Evolutionary conservation across 2,329 filamentous ascomycete species (phyloP).

Genomic region (Podosphaera xanthii): DNA sequence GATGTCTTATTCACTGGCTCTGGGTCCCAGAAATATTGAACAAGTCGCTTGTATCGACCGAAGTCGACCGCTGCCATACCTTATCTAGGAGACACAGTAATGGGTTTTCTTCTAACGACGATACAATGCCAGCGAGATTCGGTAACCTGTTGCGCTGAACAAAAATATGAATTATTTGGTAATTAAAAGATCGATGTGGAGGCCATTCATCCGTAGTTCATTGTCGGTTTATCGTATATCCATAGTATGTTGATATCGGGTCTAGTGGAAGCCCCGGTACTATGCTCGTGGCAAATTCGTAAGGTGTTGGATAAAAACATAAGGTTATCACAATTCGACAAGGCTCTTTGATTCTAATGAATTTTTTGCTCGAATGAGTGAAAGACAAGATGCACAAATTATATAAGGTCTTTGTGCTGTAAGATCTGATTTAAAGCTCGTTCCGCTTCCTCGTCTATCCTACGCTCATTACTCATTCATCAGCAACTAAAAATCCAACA

Average conservation of each 20-base stretch:
- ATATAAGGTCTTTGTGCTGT: background rate
- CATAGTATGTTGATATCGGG: constrained; percentile 4
- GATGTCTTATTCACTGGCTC: constrained; percentile 58
- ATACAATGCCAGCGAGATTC: too few relatives aligned
- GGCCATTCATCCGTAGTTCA: too few relatives aligned
- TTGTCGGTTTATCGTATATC: too few relatives aligned
- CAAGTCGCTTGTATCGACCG: constrained; percentile 56
- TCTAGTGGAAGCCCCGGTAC: background rate
- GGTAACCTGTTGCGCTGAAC: too few relatives aligned
- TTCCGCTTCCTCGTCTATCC: background rate
- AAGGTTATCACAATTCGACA: background rate
- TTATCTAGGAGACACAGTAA: background rate
- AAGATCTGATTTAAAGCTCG: background rate
- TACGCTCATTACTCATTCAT: background rate
- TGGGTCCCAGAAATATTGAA: constrained; percentile 84
- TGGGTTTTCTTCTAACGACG: too few relatives aligned
- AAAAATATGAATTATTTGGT: too few relatives aligned
- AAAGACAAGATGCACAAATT: background rate
- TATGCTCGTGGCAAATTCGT: background rate
- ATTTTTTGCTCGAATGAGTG: background rate
- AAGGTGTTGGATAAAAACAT: background rate
- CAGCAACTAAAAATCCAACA: background rate
- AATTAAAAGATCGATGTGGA: too few relatives aligned
- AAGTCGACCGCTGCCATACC: constrained; percentile 45
- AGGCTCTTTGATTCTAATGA: background rate